Evolutionary conservation across 2,329 filamentous ascomycete species (phyloP).

Genomic region (Colletotrichum spaethianum): DNA sequence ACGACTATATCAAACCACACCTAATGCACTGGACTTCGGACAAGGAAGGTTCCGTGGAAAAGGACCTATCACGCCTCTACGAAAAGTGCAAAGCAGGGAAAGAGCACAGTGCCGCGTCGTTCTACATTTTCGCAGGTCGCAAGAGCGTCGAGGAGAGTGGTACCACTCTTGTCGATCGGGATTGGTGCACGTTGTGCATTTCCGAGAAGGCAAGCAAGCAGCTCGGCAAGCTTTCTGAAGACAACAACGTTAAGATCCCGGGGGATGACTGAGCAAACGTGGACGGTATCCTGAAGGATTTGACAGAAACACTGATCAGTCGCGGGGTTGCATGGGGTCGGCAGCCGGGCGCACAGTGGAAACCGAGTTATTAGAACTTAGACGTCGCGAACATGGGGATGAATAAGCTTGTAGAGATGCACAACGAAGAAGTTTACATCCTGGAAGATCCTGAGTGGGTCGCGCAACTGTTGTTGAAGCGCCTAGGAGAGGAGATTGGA

Average conservation of each 20-base stretch:
- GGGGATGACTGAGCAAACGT: rapidly evolving
- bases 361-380: not conserved
- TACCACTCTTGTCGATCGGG: not conserved
- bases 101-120: not conserved
- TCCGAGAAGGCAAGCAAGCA: not conserved
- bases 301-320: not conserved
- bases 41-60: not conserved
- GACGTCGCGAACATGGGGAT: not conserved
- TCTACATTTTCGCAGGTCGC: not conserved
- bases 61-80: not conserved
- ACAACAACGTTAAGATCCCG: not conserved
- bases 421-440: not conserved
- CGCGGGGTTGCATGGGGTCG: not conserved
- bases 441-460: not conserved
- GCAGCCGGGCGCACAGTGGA: not conserved
- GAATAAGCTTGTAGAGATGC: not conserved
- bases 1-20: not conserved
- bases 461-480: not conserved
- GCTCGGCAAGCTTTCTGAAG: not conserved
- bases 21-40: not conserved
- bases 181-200: not conserved
- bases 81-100: not conserved
- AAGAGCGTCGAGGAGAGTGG: constrained; percentile 7
- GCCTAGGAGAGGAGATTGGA: not conserved
- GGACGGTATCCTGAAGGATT: not conserved